Evolutionary conservation across 1,284 basidiomycete genomes (phyloP).

Genomic region (Austroboletus niveus): DNA sequence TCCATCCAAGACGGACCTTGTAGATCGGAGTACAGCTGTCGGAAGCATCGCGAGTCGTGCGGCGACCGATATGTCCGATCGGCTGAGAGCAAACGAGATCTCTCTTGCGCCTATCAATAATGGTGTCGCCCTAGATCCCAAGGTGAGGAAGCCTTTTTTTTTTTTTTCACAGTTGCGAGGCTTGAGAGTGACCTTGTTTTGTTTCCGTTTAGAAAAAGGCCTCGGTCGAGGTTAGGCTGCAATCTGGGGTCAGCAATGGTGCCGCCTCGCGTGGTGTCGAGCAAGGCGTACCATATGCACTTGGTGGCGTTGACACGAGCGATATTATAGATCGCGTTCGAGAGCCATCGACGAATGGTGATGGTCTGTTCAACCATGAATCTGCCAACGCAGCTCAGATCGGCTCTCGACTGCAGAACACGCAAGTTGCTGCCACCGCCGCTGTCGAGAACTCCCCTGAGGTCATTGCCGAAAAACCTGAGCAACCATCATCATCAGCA

Average conservation of each 20-base stretch:
- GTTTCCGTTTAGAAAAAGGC: background rate
- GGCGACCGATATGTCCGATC: constrained; percentile 11
- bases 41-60: constrained; percentile 5
- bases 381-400: constrained; percentile 3
- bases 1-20: constrained; percentile 4
- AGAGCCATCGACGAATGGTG: no score
- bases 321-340: background rate
- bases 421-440: constrained; percentile 7
- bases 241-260: constrained; percentile 5
- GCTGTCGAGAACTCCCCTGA: constrained; percentile 1
- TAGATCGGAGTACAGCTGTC: constrained; percentile 14
- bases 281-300: constrained; percentile 1
- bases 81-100: constrained; percentile 4
- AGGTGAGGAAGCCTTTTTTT: constrained; percentile 18
- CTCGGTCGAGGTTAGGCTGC: constrained; percentile 21
- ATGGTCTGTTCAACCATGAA: background rate
- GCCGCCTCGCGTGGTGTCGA: constrained; percentile 3
- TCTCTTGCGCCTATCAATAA: constrained; percentile 1
- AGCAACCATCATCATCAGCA: constrained; percentile 7
- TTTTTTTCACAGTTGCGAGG: background rate
- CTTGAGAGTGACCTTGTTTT: constrained; percentile 7
- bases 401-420: background rate
- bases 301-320: background rate
- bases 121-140: background rate
- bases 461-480: constrained; percentile 3